Conservation (phyloP, 2,329 filamentous ascomycete species). For the Venturiaceae sp. region DNA sequence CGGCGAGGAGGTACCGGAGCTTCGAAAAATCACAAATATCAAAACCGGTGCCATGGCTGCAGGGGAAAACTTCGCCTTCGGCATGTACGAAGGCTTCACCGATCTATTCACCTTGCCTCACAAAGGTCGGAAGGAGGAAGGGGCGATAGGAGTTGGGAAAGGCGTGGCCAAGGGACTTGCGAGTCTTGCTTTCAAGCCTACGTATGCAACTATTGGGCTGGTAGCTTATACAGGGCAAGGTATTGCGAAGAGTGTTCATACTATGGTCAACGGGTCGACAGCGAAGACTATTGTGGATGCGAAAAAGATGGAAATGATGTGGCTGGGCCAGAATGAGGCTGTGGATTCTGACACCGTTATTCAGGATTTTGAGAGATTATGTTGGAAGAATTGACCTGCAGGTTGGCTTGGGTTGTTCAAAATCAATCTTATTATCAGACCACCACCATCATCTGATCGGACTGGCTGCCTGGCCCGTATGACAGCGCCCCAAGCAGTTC, state of each 20-base stretch:
- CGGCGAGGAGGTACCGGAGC: conserved; percentile 23
- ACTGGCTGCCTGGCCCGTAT: too few species aligned
- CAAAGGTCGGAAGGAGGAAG: conserved; percentile 37
- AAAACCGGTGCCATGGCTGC: conserved; percentile 22
- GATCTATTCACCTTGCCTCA: conserved; percentile 52
- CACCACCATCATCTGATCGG: too few species aligned
- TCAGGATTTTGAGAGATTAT: too few species aligned
- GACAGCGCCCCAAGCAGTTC: too few species aligned
- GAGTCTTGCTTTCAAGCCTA: conserved; percentile 7
- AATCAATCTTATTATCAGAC: too few species aligned
- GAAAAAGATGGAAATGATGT: too few species aligned
- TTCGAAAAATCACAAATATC: conserved; percentile 23
- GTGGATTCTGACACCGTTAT: too few species aligned
- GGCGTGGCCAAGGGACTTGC: conserved; percentile 16
- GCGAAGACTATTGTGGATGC: too few species aligned
- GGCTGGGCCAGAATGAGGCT: too few species aligned
- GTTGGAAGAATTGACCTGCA: too few species aligned
- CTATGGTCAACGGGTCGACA: too few species aligned
- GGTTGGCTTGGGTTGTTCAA: too few species aligned
- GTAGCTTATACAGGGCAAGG: neutral
- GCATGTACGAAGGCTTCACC: conserved; percentile 21
- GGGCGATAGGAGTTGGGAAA: conserved; percentile 21
- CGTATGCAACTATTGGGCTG: neutral
- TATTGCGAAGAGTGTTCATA: neutral
- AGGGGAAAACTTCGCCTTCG: conserved; percentile 22